Evolutionary conservation across 306 rosid species (phyloP).

Genomic region (Fragaria nilgerrensis): DNA sequence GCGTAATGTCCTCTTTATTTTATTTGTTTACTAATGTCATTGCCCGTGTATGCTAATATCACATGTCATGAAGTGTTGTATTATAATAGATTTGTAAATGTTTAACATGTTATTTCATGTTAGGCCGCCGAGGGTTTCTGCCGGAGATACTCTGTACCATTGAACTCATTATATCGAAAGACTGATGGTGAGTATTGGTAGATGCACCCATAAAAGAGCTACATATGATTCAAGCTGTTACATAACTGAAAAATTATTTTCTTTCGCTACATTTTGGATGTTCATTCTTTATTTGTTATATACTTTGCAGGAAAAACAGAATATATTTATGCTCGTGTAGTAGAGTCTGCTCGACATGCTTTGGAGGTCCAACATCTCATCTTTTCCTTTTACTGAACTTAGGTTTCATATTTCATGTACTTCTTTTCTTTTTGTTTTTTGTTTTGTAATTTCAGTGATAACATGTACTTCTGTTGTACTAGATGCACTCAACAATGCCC

Average conservation of each 20-base stretch:
- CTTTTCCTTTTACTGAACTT: conserved; percentile 1
- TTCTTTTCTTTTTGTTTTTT: neutral
- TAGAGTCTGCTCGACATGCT: conserved; percentile 70
- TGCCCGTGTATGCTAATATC: neutral
- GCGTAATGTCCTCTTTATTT: neutral
- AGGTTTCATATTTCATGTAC: neutral
- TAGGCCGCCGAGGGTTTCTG: conserved; percentile 91
- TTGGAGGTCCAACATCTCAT: conserved; percentile 55
- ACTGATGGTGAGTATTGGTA: conserved; percentile 68
- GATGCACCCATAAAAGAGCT: neutral
- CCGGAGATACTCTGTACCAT: conserved; percentile 75
- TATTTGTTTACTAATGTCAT: neutral
- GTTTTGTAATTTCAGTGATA: neutral
- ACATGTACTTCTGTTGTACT: neutral
- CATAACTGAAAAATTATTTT: neutral
- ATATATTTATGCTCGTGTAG: conserved; percentile 69
- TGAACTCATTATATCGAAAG: conserved; percentile 56
- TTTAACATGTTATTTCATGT: conserved; percentile 34
- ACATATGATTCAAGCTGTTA: conserved; percentile 1
- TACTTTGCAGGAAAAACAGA: conserved; percentile 82
- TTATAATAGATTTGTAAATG: conserved; percentile 5
- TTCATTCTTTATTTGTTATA: conserved; percentile 22
- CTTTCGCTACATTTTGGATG: neutral
- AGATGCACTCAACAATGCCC: neutral
- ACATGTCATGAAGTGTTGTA: neutral